Percentiles rank a stretch among this genome's conserved stretches.
Evolutionary conservation across 2,329 filamentous ascomycete genomes (phyloP).

Genomic region (Verticillium albo-atrum): DNA sequence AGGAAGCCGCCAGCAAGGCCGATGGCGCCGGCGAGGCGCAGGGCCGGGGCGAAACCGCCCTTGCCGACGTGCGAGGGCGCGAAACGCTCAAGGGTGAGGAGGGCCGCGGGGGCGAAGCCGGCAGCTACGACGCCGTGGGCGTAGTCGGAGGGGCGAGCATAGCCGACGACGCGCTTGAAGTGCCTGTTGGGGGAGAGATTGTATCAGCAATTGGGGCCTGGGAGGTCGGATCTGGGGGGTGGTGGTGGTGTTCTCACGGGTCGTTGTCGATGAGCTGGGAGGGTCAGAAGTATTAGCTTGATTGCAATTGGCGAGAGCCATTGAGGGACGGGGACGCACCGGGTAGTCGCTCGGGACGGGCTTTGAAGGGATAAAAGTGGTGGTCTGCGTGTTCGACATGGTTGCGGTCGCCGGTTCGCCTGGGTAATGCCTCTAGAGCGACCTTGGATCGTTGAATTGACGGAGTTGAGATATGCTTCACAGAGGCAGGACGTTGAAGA

Average conservation of each 20-base stretch:
- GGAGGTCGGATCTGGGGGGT: not conserved
- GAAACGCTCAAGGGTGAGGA: conserved; percentile 77
- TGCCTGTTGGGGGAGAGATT: conserved; percentile 53
- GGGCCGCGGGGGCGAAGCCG: conserved; percentile 66
- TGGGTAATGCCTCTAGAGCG: conserved; percentile 2
- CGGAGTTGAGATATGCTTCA: not conserved
- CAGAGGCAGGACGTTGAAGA: not conserved
- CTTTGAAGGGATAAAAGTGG: conserved; percentile 63
- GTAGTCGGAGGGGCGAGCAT: conserved; percentile 85
- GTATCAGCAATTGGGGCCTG: not conserved
- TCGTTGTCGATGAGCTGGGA: conserved; percentile 96
- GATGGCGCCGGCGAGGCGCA: conserved; percentile 73
- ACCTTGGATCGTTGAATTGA: not conserved
- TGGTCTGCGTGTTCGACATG: conserved; percentile 21
- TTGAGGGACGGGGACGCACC: conserved; percentile 49
- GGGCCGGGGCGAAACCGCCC: conserved; percentile 74
- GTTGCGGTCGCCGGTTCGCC: conserved; percentile 7
- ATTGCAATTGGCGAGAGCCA: conserved; percentile 14
- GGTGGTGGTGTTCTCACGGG: conserved; percentile 61
- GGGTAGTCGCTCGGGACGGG: conserved; percentile 79
- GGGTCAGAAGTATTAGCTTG: conserved; percentile 16
- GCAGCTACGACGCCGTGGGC: conserved; percentile 62
- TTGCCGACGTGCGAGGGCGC: conserved; percentile 81
- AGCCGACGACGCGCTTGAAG: conserved; percentile 82
- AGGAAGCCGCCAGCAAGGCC: conserved; percentile 76